These are phyloP conservation scores for Panicum miliaceum DNA, from an alignment of 176 grass and related monocot species.

Conservation along the genomic window DNA sequence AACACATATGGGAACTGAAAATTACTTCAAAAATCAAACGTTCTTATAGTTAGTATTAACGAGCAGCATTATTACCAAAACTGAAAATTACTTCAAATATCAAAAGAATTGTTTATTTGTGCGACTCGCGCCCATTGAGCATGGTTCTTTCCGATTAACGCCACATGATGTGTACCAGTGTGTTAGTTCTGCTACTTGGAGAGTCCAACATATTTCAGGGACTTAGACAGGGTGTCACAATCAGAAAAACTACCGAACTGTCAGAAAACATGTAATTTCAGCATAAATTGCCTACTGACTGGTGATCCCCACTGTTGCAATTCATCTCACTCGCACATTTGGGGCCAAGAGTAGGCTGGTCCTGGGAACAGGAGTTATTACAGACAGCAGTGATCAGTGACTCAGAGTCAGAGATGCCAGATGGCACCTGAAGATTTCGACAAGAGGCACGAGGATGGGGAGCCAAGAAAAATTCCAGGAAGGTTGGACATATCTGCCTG, in stretches of 20 bases:
- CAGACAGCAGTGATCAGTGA: neutral
- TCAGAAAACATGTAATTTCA: slow-evolving; percentile 12
- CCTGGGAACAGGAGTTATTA: neutral
- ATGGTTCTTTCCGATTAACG: slow-evolving; percentile 26
- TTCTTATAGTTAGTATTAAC: neutral
- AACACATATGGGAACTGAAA: neutral
- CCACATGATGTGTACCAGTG: neutral
- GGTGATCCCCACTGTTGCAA: neutral
- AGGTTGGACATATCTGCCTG: neutral
- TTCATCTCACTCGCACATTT: neutral
- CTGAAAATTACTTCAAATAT: too few relatives aligned
- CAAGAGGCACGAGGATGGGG: neutral
- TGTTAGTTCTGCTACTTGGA: neutral
- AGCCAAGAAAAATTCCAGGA: neutral
- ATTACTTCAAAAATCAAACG: neutral
- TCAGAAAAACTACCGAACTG: neutral
- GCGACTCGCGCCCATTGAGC: neutral
- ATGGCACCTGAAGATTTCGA: neutral
- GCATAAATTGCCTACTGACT: neutral
- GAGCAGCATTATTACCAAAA: neutral
- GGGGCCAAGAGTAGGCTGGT: neutral
- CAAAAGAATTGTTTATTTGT: neutral
- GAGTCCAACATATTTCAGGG: neutral
- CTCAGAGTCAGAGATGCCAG: neutral
- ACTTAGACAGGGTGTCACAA: neutral